phyloP scores from a whole-genome alignment of 306 rosid genomes.

The Parietaria judaica region DNA sequence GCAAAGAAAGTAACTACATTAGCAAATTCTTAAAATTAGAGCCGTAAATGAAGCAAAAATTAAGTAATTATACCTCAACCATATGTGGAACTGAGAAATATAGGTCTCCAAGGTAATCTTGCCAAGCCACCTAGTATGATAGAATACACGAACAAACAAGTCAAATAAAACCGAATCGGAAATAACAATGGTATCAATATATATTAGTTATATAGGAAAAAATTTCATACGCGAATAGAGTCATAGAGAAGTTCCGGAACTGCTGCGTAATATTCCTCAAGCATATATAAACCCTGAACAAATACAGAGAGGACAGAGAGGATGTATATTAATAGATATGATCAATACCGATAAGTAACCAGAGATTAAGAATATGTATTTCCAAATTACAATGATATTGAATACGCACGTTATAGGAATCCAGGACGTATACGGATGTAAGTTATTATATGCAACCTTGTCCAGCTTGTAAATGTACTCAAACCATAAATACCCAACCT shows the following conservation, averaged over 20 bases:
- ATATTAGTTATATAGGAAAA: conserved; percentile 18
- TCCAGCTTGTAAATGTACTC: conserved; percentile 93
- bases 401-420: conserved; percentile 87
- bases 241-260: conserved; percentile 66
- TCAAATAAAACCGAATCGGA: not conserved
- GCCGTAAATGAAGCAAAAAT: not conserved
- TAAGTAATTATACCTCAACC: conserved; percentile 70
- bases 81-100: conserved; percentile 97
- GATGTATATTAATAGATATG: conserved; percentile 5
- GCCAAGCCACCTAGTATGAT: conserved; percentile 84
- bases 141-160: conserved; percentile 5
- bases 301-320: conserved; percentile 21
- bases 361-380: not conserved
- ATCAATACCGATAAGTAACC: not conserved
- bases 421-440: conserved; percentile 98
- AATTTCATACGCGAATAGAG: conserved; percentile 81
- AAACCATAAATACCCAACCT: conserved; percentile 96
- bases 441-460: conserved; percentile 87
- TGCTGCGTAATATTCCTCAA: conserved; percentile 89
- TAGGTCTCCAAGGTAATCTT: conserved; percentile 96
- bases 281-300: conserved; percentile 85
- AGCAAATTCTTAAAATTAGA: too few species aligned
- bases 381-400: conserved; percentile 3
- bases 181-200: not conserved
- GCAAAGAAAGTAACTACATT: conserved; percentile 18